Evolutionary conservation across 129 eudicot species (phyloP), one percentile per base, ranked within the genome.

Genomic region (Flaveria bidentis): DNA sequence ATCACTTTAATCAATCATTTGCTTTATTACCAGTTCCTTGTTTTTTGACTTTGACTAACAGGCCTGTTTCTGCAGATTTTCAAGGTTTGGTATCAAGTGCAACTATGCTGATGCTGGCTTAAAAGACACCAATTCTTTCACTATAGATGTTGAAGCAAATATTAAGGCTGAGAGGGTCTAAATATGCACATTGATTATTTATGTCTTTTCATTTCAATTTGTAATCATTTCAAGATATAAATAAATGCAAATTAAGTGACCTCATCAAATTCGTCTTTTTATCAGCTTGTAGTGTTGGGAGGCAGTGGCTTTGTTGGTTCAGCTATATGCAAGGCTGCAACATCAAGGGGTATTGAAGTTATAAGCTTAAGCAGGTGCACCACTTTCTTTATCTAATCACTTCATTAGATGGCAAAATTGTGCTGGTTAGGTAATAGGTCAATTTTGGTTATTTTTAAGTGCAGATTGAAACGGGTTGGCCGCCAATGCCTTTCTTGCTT

Each of bases 221-320:
- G n/a, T 57, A 28, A 23, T 49, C 71, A 68, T 28, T 16, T 47
- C 4, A 56, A 18, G 20, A 46, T 13, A 33, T 49, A 3, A 28
- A 3, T 5, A 11, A 15, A 49, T 65, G 11, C 26, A 73, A n/a
- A 65, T 58, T 46, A 62, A 58, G 46, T 13, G 22, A 70, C 9
- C 49, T 77, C 30, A 83, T 67, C 9, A 68, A 69, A 9, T 66
- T 17, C 16, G 6, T 61, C 47, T 80, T 50, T 28, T 52, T 50
- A 76, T 74, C 88, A 94, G 99, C 69, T 94, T 81, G 99, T 94
- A 13, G 96, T 94, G 55, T 78, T 94, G 81, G 99, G 99, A 86
- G 99, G 99, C 81, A 91, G 86, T 73, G 99, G 99, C 62, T 94
- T 94, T 78, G 97, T 94, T 80, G 99, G 99, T 69, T 85, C 97